These are phyloP conservation scores for Elsinoe arachidis DNA, from an alignment of 2,329 filamentous ascomycete genomes.

Conservation along the genomic window DNA sequence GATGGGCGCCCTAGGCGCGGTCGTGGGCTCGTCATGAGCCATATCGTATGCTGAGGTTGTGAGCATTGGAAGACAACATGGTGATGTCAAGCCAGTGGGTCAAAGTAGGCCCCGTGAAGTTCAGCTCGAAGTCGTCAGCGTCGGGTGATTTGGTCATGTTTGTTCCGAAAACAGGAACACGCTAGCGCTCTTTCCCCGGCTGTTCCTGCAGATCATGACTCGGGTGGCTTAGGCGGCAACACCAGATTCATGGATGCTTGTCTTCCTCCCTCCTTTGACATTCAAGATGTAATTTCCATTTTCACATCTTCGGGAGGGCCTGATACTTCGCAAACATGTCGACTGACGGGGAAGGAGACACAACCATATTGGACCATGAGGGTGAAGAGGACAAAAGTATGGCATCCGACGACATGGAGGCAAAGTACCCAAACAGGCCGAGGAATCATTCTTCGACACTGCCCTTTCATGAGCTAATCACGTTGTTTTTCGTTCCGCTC, in stretches of 20 bases:
- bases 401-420: constrained; percentile 40
- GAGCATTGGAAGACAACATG: neutral
- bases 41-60: neutral
- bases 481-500: constrained; percentile 71
- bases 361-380: constrained; percentile 34
- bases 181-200: neutral
- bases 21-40: constrained; percentile 13
- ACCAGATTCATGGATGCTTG: neutral
- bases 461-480: constrained; percentile 71
- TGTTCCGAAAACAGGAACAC: neutral
- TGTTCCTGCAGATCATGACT: constrained; percentile 10
- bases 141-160: neutral
- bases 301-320: neutral
- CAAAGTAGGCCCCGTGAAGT: neutral
- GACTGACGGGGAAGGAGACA: constrained; percentile 19
- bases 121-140: neutral
- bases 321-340: neutral
- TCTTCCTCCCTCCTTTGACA: too few species aligned
- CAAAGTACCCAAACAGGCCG: constrained; percentile 70
- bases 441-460: constrained; percentile 71
- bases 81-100: neutral
- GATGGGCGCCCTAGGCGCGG: constrained; percentile 10
- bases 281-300: neutral
- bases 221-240: neutral
- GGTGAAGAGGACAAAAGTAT: constrained; percentile 40